Evolutionary conservation across 495 filamentous ascomycete species (phyloP).

Genomic region (Aspergillus sclerotioniger): DNA sequence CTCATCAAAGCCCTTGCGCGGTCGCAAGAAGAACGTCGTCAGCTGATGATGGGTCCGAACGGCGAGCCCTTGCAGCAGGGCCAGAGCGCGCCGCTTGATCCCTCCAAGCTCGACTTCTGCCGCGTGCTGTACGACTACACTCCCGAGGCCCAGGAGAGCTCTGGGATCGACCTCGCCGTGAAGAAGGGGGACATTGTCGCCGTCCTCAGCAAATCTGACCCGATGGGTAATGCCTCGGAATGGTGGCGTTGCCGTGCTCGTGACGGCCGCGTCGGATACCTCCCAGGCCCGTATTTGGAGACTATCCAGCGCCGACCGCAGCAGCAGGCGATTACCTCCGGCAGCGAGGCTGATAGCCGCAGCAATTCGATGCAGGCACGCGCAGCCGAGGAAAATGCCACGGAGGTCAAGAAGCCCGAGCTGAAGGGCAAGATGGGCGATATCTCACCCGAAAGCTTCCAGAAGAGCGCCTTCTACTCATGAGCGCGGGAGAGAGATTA

Average conservation of each 20-base stretch:
- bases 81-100: slow-evolving; percentile 59
- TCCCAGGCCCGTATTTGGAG: slow-evolving; percentile 87
- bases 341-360: slow-evolving; percentile 49
- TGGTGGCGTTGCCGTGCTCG: slow-evolving; percentile 98
- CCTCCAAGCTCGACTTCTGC: slow-evolving; percentile 90
- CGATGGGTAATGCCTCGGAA: slow-evolving; percentile 84
- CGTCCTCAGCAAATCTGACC: slow-evolving; percentile 88
- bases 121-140: slow-evolving; percentile 91
- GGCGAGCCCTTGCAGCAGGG: slow-evolving; percentile 39
- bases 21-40: slow-evolving; percentile 71
- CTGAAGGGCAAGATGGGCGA: slow-evolving; percentile 53
- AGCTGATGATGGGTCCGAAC: slow-evolving; percentile 50
- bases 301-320: slow-evolving; percentile 68
- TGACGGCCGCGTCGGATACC: slow-evolving; percentile 85
- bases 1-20: slow-evolving; percentile 81
- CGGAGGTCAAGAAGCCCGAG: slow-evolving; percentile 38
- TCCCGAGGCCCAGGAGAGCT: slow-evolving; percentile 62
- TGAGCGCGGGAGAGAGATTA: slow-evolving; percentile 18
- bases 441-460: slow-evolving; percentile 81
- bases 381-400: slow-evolving; percentile 26
- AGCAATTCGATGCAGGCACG: slow-evolving; percentile 58
- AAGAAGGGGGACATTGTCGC: slow-evolving; percentile 96
- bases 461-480: slow-evolving; percentile 80
- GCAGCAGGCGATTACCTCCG: slow-evolving; percentile 50
- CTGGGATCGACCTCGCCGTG: slow-evolving; percentile 83